Evolutionary conservation across 352 stramenopile genomes (phyloP).

Genomic region (Hyaloperonospora brassicae): DNA sequence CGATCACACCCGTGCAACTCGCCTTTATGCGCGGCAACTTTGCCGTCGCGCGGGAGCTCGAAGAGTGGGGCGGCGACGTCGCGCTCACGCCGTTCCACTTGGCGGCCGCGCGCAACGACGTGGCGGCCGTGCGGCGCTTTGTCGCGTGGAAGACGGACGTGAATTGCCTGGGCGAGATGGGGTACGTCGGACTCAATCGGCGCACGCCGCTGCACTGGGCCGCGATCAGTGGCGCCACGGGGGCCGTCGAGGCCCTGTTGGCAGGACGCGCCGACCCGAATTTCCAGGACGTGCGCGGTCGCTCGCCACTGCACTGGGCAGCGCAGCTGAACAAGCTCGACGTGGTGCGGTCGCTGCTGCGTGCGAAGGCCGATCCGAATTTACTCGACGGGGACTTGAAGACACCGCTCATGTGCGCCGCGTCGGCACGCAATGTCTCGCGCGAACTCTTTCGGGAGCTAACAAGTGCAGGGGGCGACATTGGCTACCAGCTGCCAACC

Average conservation of each 20-base stretch:
- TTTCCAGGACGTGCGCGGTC: conserved; percentile 62
- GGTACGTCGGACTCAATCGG: conserved; percentile 68
- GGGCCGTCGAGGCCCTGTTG: conserved; percentile 54
- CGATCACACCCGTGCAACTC: conserved; percentile 62
- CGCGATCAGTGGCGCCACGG: conserved; percentile 44
- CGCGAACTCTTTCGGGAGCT: conserved; percentile 49
- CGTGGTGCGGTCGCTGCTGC: conserved; percentile 42
- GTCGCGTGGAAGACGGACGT: conserved; percentile 47
- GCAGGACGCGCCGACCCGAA: conserved; percentile 59
- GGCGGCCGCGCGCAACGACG: conserved; percentile 54
- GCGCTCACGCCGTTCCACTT: conserved; percentile 72
- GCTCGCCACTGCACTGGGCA: conserved; percentile 72
- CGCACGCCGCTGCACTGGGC: conserved; percentile 78
- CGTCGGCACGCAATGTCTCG: conserved; percentile 30
- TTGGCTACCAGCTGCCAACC: conserved; percentile 55
- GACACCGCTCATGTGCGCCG: conserved; percentile 65
- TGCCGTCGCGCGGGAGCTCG: conserved; percentile 61
- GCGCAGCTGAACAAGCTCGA: conserved; percentile 50
- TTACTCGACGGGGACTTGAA: conserved; percentile 50
- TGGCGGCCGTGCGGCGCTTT: conserved; percentile 46
- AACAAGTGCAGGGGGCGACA: conserved; percentile 48
- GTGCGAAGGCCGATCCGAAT: conserved; percentile 31
- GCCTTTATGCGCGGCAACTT: conserved; percentile 74
- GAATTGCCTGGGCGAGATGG: conserved; percentile 70
- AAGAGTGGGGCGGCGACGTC: conserved; percentile 75